Evolutionary conservation across 805 yeast species (phyloP), one percentile per base, ranked within the genome.

Genomic region (Wickerhamiella domercqiae): DNA sequence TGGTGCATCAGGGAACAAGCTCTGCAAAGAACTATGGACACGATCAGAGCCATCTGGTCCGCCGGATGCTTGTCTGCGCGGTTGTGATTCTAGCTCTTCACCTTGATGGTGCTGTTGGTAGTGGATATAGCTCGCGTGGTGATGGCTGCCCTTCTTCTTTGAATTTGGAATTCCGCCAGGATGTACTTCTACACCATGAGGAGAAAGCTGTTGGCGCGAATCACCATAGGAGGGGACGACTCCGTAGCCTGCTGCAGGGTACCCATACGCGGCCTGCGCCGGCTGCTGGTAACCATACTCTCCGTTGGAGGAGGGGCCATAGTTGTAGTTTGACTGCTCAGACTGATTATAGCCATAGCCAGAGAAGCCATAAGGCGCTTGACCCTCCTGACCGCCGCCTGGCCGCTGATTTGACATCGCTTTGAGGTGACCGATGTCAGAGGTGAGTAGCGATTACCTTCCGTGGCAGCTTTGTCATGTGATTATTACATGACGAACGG

Each of bases 1-100:
- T 21, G 47, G 45, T 22, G 45, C 40, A 22, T 39, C 47, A 22
- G 55, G 53, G 39, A 42, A 44, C 42, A 37, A 29, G 31, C 29
- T 26, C 16, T 30, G 43, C 38, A 44, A 39, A 21, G 39, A 39
- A 3, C 36, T 37, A 9, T 38, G 44, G 18, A 43, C 36, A 11
- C 41, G 38, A 21, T 40, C 40, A 29, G 41, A 42, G 21, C 37
- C 32, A 14, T 30, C 39, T 3, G 22, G 13, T 5, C 20, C 24
- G 32, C 25, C 6, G 22, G 18, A 4, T 26, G 13, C 26, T 24
- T 11, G 30, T 3, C 16, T 16, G 16, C 26, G 26, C 26, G 9
- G 9, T 13, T 24, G 26, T 13, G 26, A 9, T 9, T 9, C 9
- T 9, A 24, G 26, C 11, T 9, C 9, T 13, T 24, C 26, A 9